phyloP scores from a whole-genome alignment of 2,329 filamentous ascomycete genomes.

The Fonsecaea monophora region DNA sequence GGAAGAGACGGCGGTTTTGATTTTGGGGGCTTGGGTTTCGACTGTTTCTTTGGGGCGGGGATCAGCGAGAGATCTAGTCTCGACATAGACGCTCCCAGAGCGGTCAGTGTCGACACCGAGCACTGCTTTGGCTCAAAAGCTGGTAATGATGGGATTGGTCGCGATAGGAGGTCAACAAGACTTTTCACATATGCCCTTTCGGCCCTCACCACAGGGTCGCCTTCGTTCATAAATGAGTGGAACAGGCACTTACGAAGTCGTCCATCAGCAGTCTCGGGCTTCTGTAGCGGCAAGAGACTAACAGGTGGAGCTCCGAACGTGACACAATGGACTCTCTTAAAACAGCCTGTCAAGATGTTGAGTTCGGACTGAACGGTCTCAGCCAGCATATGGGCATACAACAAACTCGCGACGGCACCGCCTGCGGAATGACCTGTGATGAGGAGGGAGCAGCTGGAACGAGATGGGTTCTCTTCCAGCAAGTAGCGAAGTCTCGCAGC shows the following conservation, averaged over 20 bases:
- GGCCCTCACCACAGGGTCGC: slow-evolving; percentile 78
- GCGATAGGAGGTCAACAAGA: slow-evolving; percentile 72
- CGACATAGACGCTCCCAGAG: slow-evolving; percentile 33
- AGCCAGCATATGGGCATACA: slow-evolving; percentile 82
- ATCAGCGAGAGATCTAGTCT: slow-evolving; percentile 34
- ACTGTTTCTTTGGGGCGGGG: slow-evolving; percentile 22
- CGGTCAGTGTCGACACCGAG: slow-evolving; percentile 21
- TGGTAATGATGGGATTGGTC: slow-evolving; percentile 58
- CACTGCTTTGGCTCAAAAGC: slow-evolving; percentile 1
- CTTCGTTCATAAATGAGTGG: slow-evolving; percentile 82
- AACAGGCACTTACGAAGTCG: slow-evolving; percentile 72
- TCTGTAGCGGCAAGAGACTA: slow-evolving; percentile 71
- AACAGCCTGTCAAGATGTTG: slow-evolving; percentile 70
- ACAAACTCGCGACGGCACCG: slow-evolving; percentile 78
- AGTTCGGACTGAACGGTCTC: slow-evolving; percentile 69
- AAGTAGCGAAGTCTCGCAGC: slow-evolving; percentile 72
- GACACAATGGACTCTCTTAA: slow-evolving; percentile 81
- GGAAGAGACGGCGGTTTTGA: slow-evolving; percentile 8
- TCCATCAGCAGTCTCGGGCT: slow-evolving; percentile 54
- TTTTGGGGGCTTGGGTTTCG: slow-evolving; percentile 42
- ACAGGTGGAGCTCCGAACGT: slow-evolving; percentile 86
- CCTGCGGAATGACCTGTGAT: slow-evolving; percentile 89
- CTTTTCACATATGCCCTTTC: slow-evolving; percentile 78
- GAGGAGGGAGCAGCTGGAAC: slow-evolving; percentile 72
- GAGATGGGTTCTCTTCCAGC: slow-evolving; percentile 72